These are phyloP conservation scores for Hanseniaspora lachancei DNA, from an alignment of 805 yeast species.

Conservation along the genomic window DNA sequence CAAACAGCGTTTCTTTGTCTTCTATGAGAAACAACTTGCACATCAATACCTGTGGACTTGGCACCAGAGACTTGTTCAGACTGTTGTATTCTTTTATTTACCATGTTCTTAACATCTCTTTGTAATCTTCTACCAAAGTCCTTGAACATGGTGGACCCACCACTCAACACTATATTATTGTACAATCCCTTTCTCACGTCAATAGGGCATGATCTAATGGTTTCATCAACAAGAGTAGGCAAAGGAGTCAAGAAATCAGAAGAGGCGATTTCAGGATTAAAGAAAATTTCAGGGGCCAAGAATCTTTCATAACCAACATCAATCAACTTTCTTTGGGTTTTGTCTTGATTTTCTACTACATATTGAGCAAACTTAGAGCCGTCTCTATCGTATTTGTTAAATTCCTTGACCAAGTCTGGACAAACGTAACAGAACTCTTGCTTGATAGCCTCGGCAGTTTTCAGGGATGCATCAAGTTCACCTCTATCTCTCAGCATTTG, in stretches of 20 bases:
- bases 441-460: conserved; percentile 93
- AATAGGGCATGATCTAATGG: conserved; percentile 88
- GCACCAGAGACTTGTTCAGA: conserved; percentile 65
- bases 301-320: conserved; percentile 97
- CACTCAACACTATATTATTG: conserved; percentile 87
- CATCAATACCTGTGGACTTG: conserved; percentile 87
- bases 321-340: conserved; percentile 51
- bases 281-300: conserved; percentile 97
- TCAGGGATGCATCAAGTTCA: conserved; percentile 81
- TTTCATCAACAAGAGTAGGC: conserved; percentile 91
- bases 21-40: conserved; percentile 91
- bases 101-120: conserved; percentile 79
- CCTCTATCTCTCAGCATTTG: conserved; percentile 91
- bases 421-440: conserved; percentile 95
- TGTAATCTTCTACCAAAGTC: conserved; percentile 96
- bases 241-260: conserved; percentile 91
- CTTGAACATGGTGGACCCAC: conserved; percentile 97
- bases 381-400: conserved; percentile 84
- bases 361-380: conserved; percentile 90
- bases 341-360: conserved; percentile 64
- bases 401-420: conserved; percentile 95
- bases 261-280: conserved; percentile 93
- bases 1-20: conserved; percentile 98
- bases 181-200: conserved; percentile 95
- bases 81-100: conserved; percentile 71